Evolutionary conservation across 2,329 filamentous ascomycete species (phyloP).

Genomic region (Apiospora rasikravindrae): DNA sequence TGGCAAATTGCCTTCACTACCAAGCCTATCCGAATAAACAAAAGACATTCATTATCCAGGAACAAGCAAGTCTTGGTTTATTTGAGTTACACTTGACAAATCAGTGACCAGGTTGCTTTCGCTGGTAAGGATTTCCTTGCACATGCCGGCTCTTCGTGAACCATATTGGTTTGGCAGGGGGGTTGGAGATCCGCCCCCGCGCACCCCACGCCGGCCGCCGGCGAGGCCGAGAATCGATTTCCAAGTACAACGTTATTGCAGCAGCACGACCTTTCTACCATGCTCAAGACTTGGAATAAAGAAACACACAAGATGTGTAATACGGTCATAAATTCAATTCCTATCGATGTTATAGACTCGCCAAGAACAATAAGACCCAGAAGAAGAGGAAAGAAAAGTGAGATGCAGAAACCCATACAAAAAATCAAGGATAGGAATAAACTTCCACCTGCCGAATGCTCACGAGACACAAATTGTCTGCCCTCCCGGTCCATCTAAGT

Average conservation of each 20-base stretch:
- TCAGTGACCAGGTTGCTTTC: not conserved
- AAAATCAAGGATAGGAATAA: not conserved
- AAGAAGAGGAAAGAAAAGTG: not conserved
- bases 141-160: not conserved
- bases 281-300: not conserved
- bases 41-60: not conserved
- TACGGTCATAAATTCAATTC: not conserved
- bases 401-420: not conserved
- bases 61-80: not conserved
- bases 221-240: not conserved
- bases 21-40: not conserved
- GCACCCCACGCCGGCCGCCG: not conserved
- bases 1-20: not conserved
- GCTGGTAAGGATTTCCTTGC: not conserved
- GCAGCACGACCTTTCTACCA: not conserved
- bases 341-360: not conserved
- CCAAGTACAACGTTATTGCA: not conserved
- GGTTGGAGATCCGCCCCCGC: not conserved
- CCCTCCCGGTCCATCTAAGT: not conserved
- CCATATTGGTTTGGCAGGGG: not conserved
- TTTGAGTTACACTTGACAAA: not conserved
- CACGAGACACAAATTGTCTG: not conserved
- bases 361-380: not conserved
- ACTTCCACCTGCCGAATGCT: not conserved
- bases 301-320: not conserved